These are phyloP conservation scores for Kitagawia praeruptora DNA, from an alignment of 129 eudicot species.

Conservation along the genomic window DNA sequence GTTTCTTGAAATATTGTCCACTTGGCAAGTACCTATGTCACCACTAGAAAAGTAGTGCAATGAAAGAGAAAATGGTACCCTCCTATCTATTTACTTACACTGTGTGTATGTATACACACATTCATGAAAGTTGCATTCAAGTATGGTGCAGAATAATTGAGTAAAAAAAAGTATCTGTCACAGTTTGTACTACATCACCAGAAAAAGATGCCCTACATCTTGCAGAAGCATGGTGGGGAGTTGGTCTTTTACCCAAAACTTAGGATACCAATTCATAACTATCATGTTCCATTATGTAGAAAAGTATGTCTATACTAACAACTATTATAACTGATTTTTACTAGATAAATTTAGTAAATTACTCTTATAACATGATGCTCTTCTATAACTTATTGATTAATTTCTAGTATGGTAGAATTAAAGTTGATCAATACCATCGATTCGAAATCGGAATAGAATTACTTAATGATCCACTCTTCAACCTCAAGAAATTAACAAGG, in stretches of 20 bases:
- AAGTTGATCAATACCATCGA: too few relatives aligned
- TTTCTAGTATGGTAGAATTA: too few relatives aligned
- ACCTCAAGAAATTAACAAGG: too few relatives aligned
- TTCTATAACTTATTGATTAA: too few relatives aligned
- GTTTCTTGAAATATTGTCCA: background rate
- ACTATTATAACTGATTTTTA: too few relatives aligned
- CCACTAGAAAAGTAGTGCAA: background rate
- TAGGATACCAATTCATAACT: constrained; percentile 5
- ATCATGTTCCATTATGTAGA: background rate
- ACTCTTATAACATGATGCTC: too few relatives aligned
- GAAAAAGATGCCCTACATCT: background rate
- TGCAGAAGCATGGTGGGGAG: background rate
- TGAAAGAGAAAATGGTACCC: background rate
- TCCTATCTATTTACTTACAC: background rate
- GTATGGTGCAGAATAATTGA: constrained; percentile 4
- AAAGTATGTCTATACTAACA: too few relatives aligned
- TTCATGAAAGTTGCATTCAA: constrained; percentile 2
- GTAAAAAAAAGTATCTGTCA: constrained; percentile 1
- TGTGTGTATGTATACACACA: background rate
- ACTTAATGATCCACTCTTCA: too few relatives aligned
- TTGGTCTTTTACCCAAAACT: background rate
- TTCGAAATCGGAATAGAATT: too few relatives aligned
- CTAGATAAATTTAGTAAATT: too few relatives aligned
- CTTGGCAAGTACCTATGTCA: constrained; percentile 2
- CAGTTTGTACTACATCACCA: background rate